Conservation (phyloP, 371 early-diverging fungal species). For the Lichtheimia ornata region DNA sequence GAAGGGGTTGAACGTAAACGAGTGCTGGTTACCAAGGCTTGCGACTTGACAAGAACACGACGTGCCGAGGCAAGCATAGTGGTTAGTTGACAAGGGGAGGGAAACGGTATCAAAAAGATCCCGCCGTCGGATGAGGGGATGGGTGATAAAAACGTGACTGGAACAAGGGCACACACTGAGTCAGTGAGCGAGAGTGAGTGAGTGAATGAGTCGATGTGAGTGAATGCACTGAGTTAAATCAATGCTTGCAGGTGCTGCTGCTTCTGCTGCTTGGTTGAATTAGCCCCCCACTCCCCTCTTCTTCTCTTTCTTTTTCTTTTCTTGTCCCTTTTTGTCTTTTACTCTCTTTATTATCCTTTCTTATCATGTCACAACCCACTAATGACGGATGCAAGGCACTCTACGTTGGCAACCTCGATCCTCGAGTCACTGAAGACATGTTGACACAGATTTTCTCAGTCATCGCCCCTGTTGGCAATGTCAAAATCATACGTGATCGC, state of each 20-base stretch:
- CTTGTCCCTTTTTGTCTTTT: slow-evolving; percentile 1
- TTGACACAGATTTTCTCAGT: slow-evolving; percentile 71
- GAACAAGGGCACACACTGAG: neutral
- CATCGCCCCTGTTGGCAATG: slow-evolving; percentile 62
- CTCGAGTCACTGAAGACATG: slow-evolving; percentile 69
- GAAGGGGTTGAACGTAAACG: neutral
- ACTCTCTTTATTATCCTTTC: neutral
- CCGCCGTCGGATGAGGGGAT: too few relatives aligned
- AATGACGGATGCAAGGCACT: slow-evolving; percentile 65
- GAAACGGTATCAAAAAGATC: neutral
- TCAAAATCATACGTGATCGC: slow-evolving; percentile 81
- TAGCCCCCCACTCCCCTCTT: slow-evolving; percentile 9
- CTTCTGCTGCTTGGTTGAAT: neutral
- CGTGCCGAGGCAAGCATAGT: slow-evolving; percentile 2
- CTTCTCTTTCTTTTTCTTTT: slow-evolving; percentile 10
- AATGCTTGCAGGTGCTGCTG: too few relatives aligned
- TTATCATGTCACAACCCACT: slow-evolving; percentile 6
- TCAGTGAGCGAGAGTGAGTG: too few relatives aligned
- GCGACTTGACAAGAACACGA: neutral
- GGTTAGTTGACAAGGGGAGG: neutral
- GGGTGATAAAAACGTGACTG: neutral
- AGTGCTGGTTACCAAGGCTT: neutral
- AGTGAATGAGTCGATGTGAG: too few relatives aligned
- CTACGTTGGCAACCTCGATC: slow-evolving; percentile 86
- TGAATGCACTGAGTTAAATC: too few relatives aligned